These are phyloP conservation scores for Ceratobasidium sp. DNA, from an alignment of 1,284 basidiomycete species.

Conservation along the genomic window DNA sequence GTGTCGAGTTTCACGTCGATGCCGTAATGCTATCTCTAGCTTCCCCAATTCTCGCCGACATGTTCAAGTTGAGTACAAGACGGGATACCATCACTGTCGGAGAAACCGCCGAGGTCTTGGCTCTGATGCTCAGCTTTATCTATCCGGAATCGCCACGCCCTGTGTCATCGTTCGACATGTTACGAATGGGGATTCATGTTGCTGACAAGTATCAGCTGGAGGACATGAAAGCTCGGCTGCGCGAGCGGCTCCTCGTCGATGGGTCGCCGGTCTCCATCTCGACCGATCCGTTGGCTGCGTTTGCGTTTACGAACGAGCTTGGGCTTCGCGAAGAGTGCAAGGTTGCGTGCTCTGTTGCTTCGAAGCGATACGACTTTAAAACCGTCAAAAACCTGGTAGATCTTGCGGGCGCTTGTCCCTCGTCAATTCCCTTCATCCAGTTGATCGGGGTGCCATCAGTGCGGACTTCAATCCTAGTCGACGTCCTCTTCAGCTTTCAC, in stretches of 20 bases:
- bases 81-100: too few relatives aligned
- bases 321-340: neutral
- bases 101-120: slow-evolving; percentile 4
- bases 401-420: neutral
- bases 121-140: slow-evolving; percentile 11
- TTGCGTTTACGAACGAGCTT: neutral
- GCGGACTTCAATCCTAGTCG: neutral
- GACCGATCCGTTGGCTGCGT: neutral
- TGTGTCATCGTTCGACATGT: neutral
- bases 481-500: slow-evolving; percentile 12
- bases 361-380: neutral
- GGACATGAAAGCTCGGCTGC: neutral
- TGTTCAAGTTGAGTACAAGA: slow-evolving; percentile 1
- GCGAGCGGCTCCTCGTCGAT: neutral
- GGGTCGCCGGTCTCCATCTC: neutral
- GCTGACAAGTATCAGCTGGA: slow-evolving; percentile 11
- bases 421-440: too few relatives aligned
- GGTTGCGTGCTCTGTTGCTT: neutral
- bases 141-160: neutral
- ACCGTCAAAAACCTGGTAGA: neutral
- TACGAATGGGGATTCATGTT: neutral
- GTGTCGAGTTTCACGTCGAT: slow-evolving; percentile 14
- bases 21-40: slow-evolving; percentile 20
- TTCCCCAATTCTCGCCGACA: slow-evolving; percentile 14
- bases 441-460: slow-evolving; percentile 16